phyloP scores from a whole-genome alignment of 805 yeast genomes.

The Kuraishia capsulata region DNA sequence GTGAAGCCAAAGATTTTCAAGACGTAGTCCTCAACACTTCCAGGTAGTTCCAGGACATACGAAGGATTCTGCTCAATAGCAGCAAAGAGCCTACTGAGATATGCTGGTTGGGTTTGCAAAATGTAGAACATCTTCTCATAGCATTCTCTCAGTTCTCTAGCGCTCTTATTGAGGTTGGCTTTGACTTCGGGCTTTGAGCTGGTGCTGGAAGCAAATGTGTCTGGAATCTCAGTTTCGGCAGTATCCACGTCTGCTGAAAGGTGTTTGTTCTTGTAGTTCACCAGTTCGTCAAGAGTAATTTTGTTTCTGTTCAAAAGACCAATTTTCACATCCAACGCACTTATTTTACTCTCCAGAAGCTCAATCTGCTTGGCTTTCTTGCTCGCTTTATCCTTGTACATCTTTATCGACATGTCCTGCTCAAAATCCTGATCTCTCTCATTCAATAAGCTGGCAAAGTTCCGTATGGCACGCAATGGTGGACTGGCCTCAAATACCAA shows the following conservation, averaged over 20 bases:
- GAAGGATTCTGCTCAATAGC: conserved; percentile 15
- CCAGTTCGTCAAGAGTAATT: conserved; percentile 67
- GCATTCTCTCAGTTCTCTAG: conserved; percentile 46
- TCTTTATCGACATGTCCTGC: conserved; percentile 63
- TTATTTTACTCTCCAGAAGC: conserved; percentile 62
- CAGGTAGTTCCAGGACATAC: conserved; percentile 14
- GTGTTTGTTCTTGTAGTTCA: conserved; percentile 26
- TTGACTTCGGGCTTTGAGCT: neutral
- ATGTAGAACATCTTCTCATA: conserved; percentile 76
- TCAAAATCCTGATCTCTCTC: conserved; percentile 68
- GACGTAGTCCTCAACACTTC: conserved; percentile 25
- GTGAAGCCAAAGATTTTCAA: conserved; percentile 23
- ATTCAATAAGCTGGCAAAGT: conserved; percentile 67
- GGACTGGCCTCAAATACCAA: conserved; percentile 68
- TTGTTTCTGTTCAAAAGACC: conserved; percentile 72
- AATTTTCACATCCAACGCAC: conserved; percentile 69
- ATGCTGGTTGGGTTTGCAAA: conserved; percentile 74
- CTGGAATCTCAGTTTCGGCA: conserved; percentile 1
- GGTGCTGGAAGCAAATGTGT: conserved; percentile 11
- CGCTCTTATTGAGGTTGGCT: conserved; percentile 23
- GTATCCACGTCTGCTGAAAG: no score
- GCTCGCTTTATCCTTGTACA: conserved; percentile 57
- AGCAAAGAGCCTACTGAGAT: conserved; percentile 49
- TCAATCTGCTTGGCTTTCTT: conserved; percentile 65
- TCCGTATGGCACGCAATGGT: conserved; percentile 64